Evolutionary conservation across 2,329 filamentous ascomycete species (phyloP), one percentile per base, ranked within the genome.

Genomic region (Apiospora kogelbergensis): DNA sequence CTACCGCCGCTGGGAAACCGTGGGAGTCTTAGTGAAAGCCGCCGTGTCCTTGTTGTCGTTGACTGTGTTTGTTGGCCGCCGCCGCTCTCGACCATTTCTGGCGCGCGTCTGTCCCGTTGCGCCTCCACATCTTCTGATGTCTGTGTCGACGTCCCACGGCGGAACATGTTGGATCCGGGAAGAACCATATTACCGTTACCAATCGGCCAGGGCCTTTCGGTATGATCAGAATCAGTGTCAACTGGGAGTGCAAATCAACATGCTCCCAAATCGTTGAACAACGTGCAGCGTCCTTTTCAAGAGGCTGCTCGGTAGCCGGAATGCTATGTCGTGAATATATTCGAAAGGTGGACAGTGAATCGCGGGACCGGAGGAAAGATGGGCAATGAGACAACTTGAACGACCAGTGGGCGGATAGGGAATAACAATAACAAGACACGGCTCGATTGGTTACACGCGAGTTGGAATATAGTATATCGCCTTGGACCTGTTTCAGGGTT

Each of bases 181-280:
- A 68, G 65, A 37, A 66, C 68, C 70, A 71, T 69, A 17, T 3
- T 48, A n/a, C 63, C 63, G 40, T 37, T 37, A 60, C 53, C 53
- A 60, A 60, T 37, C 26, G 53, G 53, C 53, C 53, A n/a, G 26
- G 30, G 53, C 53, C 53, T 60, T 7, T 60, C 53, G 30, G 53
- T 60, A 60, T 60, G 33, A 17, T 60, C 30, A 60, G 53, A 37
- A 9, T 9, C n/a, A 37, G 17, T 37, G 53, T 60, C 20, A 60
- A 11, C 53, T 37, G 17, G 30, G 53, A n/a, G 30, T 60, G 30
- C 53, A 26, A 37, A n/a, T 60, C 53, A 30, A 30, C 53, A 60
- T 60, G 53, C 53, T 60, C 53, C 53, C 30, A 33, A 60, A 53
- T 10, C 17, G 53, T 60, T 7, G 7, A 37, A 37, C 53, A 37